Evolutionary conservation across 805 yeast genomes (phyloP), one percentile per base, ranked within the genome.

Genomic region (Candida awuae): DNA sequence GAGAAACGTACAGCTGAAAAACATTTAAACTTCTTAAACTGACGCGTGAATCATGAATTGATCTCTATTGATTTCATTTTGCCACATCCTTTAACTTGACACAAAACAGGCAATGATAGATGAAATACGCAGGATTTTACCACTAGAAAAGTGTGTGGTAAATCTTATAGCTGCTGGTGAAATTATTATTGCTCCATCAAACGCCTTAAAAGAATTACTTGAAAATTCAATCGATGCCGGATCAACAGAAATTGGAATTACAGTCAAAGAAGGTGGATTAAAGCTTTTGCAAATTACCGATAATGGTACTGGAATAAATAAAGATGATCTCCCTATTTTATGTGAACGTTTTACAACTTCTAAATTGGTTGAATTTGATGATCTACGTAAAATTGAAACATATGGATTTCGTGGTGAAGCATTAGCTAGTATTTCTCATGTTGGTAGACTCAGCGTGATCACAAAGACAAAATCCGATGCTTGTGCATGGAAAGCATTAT

Each of bases 361-460:
- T 0, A 92, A 92, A 58, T 61, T 92, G 18, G 45, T 60, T 1
- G 67, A 62, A 8, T 90, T 83, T 55, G 90, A 84, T 36, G 98
- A 92, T 56, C 68, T 92, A 42, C 64, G 66, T 35, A 57, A 68
- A 4, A 73, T 92, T 18, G 64, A 72, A 17, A 88, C 97, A 0
- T 86, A 86, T 57, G 98, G 98, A 4, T 92, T 92, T 56, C 69
- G 98, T 39, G 98, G 98, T 13, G 98, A 92, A 59, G 98, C 98
- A 0, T 65, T 92, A 35, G 96, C 97, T 1, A 80, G 92, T 54
- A 88, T 92, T 7, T 86, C 96, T 0, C 96, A 90, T 53, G 80
- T 92, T 16, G 71, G 97, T 0, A 80, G 87, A 42, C 63, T 92
- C 2, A 70, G 85, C 0, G 94, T 92, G 6, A 70, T 79, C 2